Conservation (phyloP, 108 stramenopile species). For the Mediolabrus comicus region DNA sequence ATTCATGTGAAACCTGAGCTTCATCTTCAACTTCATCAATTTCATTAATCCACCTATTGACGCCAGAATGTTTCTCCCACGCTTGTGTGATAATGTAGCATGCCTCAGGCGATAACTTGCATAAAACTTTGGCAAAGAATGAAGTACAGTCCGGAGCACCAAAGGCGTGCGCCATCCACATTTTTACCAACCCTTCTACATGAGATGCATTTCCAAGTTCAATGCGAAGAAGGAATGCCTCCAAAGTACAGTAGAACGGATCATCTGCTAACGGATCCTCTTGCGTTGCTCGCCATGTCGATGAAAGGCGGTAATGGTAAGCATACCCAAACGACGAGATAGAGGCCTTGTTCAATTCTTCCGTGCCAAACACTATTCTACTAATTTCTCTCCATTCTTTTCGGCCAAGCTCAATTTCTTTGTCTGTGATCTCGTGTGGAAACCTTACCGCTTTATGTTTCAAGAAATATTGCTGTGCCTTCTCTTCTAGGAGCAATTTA, state of each 20-base stretch:
- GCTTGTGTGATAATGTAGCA: constrained; percentile 27
- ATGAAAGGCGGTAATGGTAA: neutral
- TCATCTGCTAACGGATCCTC: neutral
- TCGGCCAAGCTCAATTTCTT: neutral
- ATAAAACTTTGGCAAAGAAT: constrained; percentile 10
- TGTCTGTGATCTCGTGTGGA: neutral
- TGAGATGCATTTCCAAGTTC: constrained; percentile 6
- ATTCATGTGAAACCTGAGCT: constrained; percentile 16
- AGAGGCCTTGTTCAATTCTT: neutral
- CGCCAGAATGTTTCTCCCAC: constrained; percentile 26
- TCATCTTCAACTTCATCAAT: neutral
- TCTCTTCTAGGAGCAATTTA: constrained; percentile 1
- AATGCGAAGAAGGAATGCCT: constrained; percentile 19
- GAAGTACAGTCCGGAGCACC: neutral
- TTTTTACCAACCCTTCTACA: constrained; percentile 7
- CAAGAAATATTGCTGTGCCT: neutral
- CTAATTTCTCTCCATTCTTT: neutral
- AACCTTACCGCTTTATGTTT: neutral
- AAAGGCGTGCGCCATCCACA: neutral
- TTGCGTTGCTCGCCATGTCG: neutral
- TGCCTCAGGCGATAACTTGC: constrained; percentile 10
- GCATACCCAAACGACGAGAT: neutral
- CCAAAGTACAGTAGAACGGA: neutral
- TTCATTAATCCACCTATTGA: neutral
- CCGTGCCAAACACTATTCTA: neutral